These are phyloP conservation scores for Phialophora tarda DNA, from an alignment of 2,329 filamentous ascomycete genomes.

Conservation along the genomic window DNA sequence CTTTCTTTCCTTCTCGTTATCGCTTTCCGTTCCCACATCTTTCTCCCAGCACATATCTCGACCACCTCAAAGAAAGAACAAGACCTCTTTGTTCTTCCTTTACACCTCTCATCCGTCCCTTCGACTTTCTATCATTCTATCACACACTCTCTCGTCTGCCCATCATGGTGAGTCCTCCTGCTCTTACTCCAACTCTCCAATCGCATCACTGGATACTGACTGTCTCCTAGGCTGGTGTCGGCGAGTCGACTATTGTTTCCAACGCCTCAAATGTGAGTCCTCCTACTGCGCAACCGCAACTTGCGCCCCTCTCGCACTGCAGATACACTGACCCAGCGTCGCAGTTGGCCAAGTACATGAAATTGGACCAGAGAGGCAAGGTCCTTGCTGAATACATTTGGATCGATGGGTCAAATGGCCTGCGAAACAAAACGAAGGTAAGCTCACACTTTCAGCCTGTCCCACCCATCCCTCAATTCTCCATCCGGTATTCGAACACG, in stretches of 20 bases:
- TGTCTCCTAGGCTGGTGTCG: constrained; percentile 39
- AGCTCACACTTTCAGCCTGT: constrained; percentile 49
- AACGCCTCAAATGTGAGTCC: constrained; percentile 51
- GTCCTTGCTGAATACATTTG: constrained; percentile 97
- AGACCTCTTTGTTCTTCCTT: not conserved
- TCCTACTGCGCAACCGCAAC: constrained; percentile 4
- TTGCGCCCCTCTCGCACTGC: constrained; percentile 37
- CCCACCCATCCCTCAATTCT: not conserved
- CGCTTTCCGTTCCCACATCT: constrained; percentile 16
- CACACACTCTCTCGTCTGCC: constrained; percentile 12
- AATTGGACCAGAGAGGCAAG: constrained; percentile 83
- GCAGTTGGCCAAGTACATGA: constrained; percentile 89
- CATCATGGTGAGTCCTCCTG: constrained; percentile 34
- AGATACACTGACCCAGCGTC: constrained; percentile 34
- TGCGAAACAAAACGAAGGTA: constrained; percentile 96
- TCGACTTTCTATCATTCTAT: not conserved
- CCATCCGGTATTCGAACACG: constrained; percentile 9
- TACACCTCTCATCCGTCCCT: not conserved
- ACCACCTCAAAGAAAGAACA: constrained; percentile 11
- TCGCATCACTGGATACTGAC: constrained; percentile 12
- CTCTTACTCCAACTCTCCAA: not conserved
- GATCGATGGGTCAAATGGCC: constrained; percentile 82
- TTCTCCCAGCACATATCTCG: constrained; percentile 7
- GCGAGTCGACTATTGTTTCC: constrained; percentile 53
- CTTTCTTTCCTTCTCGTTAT: constrained; percentile 20